Evolutionary conservation across 176 grass and related monocot species (phyloP), one percentile per base, ranked within the genome.

Genomic region (Paspalum notatum): DNA sequence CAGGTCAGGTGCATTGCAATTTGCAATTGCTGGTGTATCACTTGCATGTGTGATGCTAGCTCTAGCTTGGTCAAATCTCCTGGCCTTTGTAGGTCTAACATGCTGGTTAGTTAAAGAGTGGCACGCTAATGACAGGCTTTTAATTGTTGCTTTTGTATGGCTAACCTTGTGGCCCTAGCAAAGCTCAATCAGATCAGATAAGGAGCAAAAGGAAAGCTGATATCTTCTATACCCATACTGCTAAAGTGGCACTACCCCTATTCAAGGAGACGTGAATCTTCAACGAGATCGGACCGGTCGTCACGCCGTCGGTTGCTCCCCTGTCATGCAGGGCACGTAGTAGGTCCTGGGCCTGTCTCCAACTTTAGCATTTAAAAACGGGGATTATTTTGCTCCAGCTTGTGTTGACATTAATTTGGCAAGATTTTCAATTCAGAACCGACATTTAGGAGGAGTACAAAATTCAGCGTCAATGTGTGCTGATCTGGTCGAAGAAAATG

Each of bases 301-400:
- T 80, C 81, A 44, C 46, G 54, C 49, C 59, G 61, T 37, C 60
- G 17, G 67, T 22, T 61, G 52, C 46, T 89, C 62, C 15, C 45
- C 52, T 85, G 82, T 71, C 77, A 85, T 81, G 77, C 15, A 25
- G 24, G 5, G 24, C 71, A 71, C 37, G 69, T 61, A 48, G 86
- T 80, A 68, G 80, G 21, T 42, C 16, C 12, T 62, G 81, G 32
- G 32, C 32, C 75, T n/a, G n/a, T 62, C 86, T 78, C 49, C 41
- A 17, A n/a, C 59, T 67, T 48, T 18, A 54, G 8, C 42, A 81
- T 81, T 81, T 80, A 83, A 44, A 81, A 68, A 75, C 1, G 3
- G 56, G 8, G 68, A 17, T 8, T 2, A 39, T 26, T 66, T 9
- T 11, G 0, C 0, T 7, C 21, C 9, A 43, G 12, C 11, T 60